Evolutionary conservation across 1,284 basidiomycete species (phyloP).

Genomic region (Pyrrhoderma noxium): DNA sequence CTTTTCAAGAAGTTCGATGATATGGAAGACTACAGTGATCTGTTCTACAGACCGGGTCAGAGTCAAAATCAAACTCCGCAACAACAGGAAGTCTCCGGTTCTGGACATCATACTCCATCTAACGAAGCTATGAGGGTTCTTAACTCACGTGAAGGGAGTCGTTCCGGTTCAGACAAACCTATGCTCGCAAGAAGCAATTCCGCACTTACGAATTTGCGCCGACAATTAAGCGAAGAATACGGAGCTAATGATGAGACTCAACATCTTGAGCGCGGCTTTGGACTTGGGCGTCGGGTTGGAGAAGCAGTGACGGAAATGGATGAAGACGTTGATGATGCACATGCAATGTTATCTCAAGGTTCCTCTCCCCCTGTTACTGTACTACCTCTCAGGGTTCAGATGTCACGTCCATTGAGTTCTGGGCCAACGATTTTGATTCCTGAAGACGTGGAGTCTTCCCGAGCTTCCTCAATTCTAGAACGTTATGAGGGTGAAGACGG

Average conservation of each 20-base stretch:
- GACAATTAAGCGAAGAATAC: constrained; percentile 52
- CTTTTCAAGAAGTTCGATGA: constrained; percentile 17
- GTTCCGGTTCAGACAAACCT: constrained; percentile 14
- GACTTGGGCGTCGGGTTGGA: constrained; percentile 24
- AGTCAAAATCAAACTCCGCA: background rate
- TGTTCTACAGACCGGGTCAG: constrained; percentile 18
- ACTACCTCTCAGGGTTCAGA: constrained; percentile 29
- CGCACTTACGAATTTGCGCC: constrained; percentile 52
- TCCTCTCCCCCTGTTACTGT: constrained; percentile 16
- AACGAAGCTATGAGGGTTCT: background rate
- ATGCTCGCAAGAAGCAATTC: constrained; percentile 18
- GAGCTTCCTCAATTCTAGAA: constrained; percentile 42
- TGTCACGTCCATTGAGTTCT: constrained; percentile 22
- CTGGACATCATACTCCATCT: constrained; percentile 2
- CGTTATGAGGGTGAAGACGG: constrained; percentile 42
- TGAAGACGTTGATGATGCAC: constrained; percentile 18
- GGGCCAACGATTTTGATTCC: constrained; percentile 38
- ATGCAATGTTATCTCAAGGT: constrained; percentile 8
- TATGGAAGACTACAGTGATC: constrained; percentile 16
- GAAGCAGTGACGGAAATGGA: constrained; percentile 19
- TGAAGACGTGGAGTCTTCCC: constrained; percentile 57
- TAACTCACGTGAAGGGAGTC: constrained; percentile 6
- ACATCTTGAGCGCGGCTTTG: constrained; percentile 28
- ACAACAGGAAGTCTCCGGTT: background rate
- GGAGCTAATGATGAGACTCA: background rate